Conservation (phyloP, 2,329 filamentous ascomycete genomes). For the Paraphoma chrysanthemicola region DNA sequence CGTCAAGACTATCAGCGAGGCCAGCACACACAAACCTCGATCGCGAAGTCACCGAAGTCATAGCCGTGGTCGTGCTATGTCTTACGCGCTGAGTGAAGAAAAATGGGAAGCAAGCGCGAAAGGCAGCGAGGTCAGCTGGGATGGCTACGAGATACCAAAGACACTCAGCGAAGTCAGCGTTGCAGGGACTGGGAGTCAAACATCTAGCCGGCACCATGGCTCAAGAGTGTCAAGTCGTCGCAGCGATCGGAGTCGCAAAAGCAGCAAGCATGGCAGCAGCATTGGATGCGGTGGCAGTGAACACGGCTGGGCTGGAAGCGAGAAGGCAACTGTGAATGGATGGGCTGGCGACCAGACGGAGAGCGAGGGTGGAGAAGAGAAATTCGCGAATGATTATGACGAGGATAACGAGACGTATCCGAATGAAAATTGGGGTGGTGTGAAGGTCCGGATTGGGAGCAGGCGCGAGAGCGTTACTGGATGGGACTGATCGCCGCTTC, state of each 20-base stretch:
- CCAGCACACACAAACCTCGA: background rate
- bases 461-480: constrained; percentile 9
- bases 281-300: background rate
- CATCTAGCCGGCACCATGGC: background rate
- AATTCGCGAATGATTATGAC: constrained; percentile 25
- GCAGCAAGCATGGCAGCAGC: background rate
- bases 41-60: background rate
- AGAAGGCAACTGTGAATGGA: constrained; percentile 1
- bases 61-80: background rate
- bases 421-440: constrained; percentile 26
- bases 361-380: background rate
- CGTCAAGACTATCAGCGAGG: constrained; percentile 5
- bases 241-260: background rate
- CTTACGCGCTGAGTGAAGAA: background rate
- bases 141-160: constrained; percentile 28
- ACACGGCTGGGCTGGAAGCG: constrained; percentile 1
- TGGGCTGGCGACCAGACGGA: background rate
- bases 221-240: background rate
- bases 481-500: constrained; percentile 4
- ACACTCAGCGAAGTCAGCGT: constrained; percentile 26
- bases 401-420: constrained; percentile 30
- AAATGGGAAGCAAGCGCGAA: constrained; percentile 1
- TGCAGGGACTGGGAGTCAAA: constrained; percentile 12
- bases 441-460: constrained; percentile 21
- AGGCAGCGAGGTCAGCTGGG: constrained; percentile 17